A percentile compares a stretch with the other conserved stretches of the same genome.
Evolutionary conservation across 148 eudicot genomes (phyloP).

Genomic region (Vaccinium darrowii): DNA sequence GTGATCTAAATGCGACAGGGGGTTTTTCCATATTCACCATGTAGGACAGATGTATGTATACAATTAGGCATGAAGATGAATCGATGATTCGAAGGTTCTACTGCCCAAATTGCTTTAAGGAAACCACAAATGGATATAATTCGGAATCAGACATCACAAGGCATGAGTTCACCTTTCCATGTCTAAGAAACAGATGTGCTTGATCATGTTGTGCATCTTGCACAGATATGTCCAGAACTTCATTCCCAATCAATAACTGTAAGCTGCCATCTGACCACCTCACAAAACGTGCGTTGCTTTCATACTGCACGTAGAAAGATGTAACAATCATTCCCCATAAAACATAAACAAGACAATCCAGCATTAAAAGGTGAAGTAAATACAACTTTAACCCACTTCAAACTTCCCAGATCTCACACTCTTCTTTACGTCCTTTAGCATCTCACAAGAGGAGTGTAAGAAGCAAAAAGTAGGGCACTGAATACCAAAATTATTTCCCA

Average conservation of each 20-base stretch:
- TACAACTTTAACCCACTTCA: neutral
- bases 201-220: constrained; percentile 98
- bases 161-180: constrained; percentile 63
- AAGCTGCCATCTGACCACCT: constrained; percentile 98
- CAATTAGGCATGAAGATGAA: neutral
- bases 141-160: neutral
- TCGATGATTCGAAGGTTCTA: neutral
- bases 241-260: constrained; percentile 86
- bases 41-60: neutral
- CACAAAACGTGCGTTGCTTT: constrained; percentile 98
- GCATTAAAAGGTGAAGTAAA: neutral
- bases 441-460: neutral
- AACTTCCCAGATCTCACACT: neutral
- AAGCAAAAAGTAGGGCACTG: neutral
- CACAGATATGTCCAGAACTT: constrained; percentile 93
- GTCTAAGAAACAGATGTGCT: constrained; percentile 83
- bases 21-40: neutral
- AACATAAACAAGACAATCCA: constrained; percentile 10
- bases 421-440: neutral
- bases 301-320: constrained; percentile 48
- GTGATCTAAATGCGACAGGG: neutral
- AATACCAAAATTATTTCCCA: neutral
- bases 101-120: neutral
- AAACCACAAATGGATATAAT: neutral
- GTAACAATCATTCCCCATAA: neutral